Evolutionary conservation across 2,329 filamentous ascomycete species (phyloP).

Genomic region (Colletotrichum cereale): DNA sequence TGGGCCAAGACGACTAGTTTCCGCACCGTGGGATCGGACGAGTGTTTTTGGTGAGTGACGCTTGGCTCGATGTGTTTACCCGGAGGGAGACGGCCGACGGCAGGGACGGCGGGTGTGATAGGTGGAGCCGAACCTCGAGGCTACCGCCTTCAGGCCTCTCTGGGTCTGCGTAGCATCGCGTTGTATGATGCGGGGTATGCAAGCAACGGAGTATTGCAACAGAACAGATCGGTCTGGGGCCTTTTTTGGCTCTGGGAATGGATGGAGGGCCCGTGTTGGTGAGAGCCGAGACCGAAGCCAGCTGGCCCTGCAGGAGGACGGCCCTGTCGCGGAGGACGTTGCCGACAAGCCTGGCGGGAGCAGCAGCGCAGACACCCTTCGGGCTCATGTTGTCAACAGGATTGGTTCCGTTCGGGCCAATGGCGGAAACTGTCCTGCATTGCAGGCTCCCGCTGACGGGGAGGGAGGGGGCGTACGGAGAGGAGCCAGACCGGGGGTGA

Average conservation of each 20-base stretch:
- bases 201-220: neutral
- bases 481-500: neutral
- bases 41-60: conserved; percentile 18
- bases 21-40: conserved; percentile 25
- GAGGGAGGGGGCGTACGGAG: neutral
- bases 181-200: conserved; percentile 29
- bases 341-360: conserved; percentile 29
- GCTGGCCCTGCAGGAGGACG: conserved; percentile 8
- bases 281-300: neutral
- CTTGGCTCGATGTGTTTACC: conserved; percentile 35
- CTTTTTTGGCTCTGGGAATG: neutral
- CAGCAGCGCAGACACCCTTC: conserved; percentile 8
- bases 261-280: neutral
- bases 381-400: neutral
- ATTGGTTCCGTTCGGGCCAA: conserved; percentile 15
- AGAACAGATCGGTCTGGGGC: neutral
- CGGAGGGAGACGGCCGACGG: conserved; percentile 38
- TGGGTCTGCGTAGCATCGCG: neutral
- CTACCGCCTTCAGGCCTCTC: neutral
- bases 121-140: conserved; percentile 20
- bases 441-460: conserved; percentile 9
- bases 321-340: conserved; percentile 23
- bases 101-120: conserved; percentile 30
- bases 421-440: conserved; percentile 6
- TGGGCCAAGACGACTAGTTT: conserved; percentile 27